phyloP scores from a whole-genome alignment of 768 basidiomycete genomes.

The Tricholoma matsutake region DNA sequence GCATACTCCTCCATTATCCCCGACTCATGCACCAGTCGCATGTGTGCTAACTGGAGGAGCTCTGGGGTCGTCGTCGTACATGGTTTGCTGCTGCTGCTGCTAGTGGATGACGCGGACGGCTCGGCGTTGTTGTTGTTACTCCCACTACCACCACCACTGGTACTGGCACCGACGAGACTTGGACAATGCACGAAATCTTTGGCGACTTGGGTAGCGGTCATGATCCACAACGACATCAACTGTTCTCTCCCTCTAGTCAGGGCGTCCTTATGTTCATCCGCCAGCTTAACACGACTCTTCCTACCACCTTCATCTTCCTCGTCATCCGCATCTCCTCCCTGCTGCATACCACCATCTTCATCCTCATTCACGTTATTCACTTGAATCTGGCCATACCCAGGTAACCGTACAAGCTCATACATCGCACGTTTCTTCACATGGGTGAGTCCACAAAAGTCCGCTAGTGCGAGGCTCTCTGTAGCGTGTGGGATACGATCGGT shows the following conservation, averaged over 20 bases:
- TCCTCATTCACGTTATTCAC: neutral
- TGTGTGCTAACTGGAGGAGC: conserved; percentile 1
- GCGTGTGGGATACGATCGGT: conserved; percentile 21
- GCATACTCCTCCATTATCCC: conserved; percentile 7
- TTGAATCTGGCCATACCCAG: conserved; percentile 22
- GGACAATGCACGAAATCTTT: neutral
- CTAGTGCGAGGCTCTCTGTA: conserved; percentile 26
- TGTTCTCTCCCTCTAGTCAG: conserved; percentile 14
- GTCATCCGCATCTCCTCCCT: neutral
- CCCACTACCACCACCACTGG: neutral
- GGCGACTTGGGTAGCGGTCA: neutral
- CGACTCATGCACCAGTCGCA: conserved; percentile 7
- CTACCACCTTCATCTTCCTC: neutral
- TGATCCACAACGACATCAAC: conserved; percentile 8
- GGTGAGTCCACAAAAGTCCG: conserved; percentile 23
- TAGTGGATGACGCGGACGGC: too few species aligned
- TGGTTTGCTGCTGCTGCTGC: too few species aligned
- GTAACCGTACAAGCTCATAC: conserved; percentile 33
- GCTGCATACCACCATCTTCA: too few species aligned
- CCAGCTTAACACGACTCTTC: neutral
- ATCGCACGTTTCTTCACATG: conserved; percentile 30
- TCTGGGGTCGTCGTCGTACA: conserved; percentile 4
- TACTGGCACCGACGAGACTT: too few species aligned
- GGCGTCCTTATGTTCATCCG: neutral
- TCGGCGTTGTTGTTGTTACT: too few species aligned